phyloP scores from a whole-genome alignment of 2,329 filamentous ascomycete species.

The Fusarium lyarnte region DNA sequence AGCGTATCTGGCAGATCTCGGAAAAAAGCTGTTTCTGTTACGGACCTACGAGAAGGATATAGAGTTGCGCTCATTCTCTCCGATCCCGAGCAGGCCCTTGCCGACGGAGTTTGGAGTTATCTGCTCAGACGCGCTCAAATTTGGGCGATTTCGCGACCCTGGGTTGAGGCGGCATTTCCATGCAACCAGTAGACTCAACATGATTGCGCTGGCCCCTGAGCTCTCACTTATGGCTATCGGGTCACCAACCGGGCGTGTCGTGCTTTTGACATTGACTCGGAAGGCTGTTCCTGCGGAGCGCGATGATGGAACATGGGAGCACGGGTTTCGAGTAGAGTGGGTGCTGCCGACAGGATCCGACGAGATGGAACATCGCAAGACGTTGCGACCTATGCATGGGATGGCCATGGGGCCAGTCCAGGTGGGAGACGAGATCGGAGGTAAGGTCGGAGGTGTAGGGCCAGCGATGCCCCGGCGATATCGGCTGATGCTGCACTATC shows the following conservation, averaged over 20 bases:
- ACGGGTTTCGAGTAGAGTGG: constrained; percentile 64
- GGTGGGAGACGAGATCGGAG: constrained; percentile 46
- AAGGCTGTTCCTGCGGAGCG: constrained; percentile 41
- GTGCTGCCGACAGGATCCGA: constrained; percentile 59
- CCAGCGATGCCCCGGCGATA: constrained; percentile 59
- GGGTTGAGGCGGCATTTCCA: constrained; percentile 43
- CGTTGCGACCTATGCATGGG: constrained; percentile 67
- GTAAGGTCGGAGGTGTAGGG: constrained; percentile 27
- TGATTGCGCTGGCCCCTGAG: constrained; percentile 72
- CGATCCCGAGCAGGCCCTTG: constrained; percentile 23
- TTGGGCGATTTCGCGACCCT: constrained; percentile 38
- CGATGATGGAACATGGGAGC: constrained; percentile 43
- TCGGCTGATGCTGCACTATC: constrained; percentile 76
- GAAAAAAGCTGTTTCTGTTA: constrained; percentile 49
- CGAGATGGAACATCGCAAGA: constrained; percentile 56
- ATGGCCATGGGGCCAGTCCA: constrained; percentile 74
- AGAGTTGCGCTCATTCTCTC: constrained; percentile 55
- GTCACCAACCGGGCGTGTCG: constrained; percentile 72
- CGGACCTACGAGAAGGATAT: constrained; percentile 61
- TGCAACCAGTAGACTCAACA: constrained; percentile 59
- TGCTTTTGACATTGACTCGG: constrained; percentile 66
- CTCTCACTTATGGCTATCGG: constrained; percentile 75
- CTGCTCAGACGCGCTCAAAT: constrained; percentile 45
- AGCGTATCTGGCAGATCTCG: constrained; percentile 14
- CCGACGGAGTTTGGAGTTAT: constrained; percentile 45